These are phyloP conservation scores for Candida golubevii DNA, from an alignment of 805 yeast genomes.

Conservation along the genomic window DNA sequence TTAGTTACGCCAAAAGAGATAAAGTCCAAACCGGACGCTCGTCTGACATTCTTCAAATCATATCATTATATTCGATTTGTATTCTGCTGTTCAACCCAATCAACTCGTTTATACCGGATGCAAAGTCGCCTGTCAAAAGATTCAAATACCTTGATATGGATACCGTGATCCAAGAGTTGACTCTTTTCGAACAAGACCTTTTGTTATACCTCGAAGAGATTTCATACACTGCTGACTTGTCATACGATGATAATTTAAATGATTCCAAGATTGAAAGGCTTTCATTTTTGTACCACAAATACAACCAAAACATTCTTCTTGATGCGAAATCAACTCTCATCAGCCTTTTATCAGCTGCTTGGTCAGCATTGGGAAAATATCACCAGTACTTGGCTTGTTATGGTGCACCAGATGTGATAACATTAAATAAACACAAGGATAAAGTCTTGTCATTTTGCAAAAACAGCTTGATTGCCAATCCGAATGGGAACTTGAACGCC, in stretches of 20 bases:
- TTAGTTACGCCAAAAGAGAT: constrained; percentile 30
- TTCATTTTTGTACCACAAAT: constrained; percentile 33
- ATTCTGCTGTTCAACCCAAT: constrained; percentile 34
- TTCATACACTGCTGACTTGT: constrained; percentile 22
- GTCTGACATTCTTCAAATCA: constrained; percentile 29
- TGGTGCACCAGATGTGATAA: constrained; percentile 21
- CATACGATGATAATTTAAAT: constrained; percentile 23
- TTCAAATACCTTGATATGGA: constrained; percentile 26
- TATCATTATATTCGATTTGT: constrained; percentile 32
- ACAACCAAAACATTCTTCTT: constrained; percentile 29
- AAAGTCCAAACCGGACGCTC: constrained; percentile 30
- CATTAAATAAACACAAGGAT: constrained; percentile 15
- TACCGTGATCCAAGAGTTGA: constrained; percentile 19
- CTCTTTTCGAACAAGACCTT: constrained; percentile 18
- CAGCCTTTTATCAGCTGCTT: constrained; percentile 30
- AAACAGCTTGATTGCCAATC: constrained; percentile 33
- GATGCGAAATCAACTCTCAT: constrained; percentile 25
- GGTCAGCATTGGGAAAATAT: constrained; percentile 35
- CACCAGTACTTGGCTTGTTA: constrained; percentile 25
- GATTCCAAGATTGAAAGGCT: constrained; percentile 16
- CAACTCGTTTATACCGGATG: constrained; percentile 20
- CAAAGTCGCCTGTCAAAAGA: constrained; percentile 8
- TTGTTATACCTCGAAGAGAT: constrained; percentile 22
- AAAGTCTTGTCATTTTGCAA: constrained; percentile 26
- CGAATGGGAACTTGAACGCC: constrained; percentile 27